Conservation (phyloP, 2,329 filamentous ascomycete species). For the Colletotrichum sp. region DNA sequence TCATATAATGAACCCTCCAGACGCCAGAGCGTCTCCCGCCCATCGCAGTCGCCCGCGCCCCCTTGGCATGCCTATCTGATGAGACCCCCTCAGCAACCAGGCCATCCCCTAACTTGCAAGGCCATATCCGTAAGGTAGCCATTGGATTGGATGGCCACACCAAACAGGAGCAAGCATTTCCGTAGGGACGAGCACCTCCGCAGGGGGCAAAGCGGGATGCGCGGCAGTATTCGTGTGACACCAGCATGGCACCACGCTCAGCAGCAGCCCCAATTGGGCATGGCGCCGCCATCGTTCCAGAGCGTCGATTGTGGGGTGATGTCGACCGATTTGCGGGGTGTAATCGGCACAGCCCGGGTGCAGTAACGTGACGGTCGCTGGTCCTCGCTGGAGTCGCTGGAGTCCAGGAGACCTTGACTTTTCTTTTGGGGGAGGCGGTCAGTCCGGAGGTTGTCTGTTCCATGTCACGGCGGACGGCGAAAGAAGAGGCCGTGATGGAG, state of each 20-base stretch:
- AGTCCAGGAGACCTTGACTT: background rate
- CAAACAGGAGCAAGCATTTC: background rate
- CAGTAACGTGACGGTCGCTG: slow-evolving; percentile 7
- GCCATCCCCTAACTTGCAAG: background rate
- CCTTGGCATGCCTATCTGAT: background rate
- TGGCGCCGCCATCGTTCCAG: slow-evolving; percentile 18
- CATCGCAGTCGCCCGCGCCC: background rate
- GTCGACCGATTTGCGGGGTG: slow-evolving; percentile 19
- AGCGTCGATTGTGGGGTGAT: slow-evolving; percentile 21
- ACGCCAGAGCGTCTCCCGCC: background rate
- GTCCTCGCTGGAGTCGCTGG: background rate
- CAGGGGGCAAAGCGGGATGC: slow-evolving; percentile 16
- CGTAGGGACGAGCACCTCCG: background rate
- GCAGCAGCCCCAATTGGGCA: slow-evolving; percentile 10
- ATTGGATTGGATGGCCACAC: background rate
- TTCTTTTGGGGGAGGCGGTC: background rate
- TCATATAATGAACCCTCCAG: slow-evolving; percentile 9
- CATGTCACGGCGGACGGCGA: background rate
- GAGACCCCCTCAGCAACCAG: slow-evolving; percentile 3
- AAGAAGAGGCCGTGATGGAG: background rate
- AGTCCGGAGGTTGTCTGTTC: background rate
- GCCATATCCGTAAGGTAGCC: background rate
- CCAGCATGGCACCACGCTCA: slow-evolving; percentile 17
- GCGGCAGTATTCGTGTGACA: slow-evolving; percentile 13
- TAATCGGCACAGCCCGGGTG: slow-evolving; percentile 19